These are phyloP conservation scores for Suhomyces terraborum DNA, from an alignment of 1,139 yeast genomes.

Conservation along the genomic window DNA sequence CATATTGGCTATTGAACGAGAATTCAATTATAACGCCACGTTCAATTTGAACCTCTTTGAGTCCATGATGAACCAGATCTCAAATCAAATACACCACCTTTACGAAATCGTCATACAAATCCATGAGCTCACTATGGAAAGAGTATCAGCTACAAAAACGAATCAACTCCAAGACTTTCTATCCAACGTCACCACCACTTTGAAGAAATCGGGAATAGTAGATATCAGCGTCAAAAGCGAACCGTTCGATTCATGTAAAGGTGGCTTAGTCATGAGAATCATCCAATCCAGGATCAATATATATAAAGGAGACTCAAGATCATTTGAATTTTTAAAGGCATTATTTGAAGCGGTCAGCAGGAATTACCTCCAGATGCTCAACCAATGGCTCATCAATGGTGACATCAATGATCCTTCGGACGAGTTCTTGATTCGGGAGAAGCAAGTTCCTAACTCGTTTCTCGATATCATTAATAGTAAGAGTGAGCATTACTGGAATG, in stretches of 20 bases:
- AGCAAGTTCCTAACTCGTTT: slow-evolving; percentile 32
- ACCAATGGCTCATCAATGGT: slow-evolving; percentile 79
- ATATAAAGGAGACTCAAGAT: slow-evolving; percentile 66
- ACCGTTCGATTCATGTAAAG: slow-evolving; percentile 61
- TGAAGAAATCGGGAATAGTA: slow-evolving; percentile 42
- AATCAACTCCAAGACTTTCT: slow-evolving; percentile 18
- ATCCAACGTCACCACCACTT: slow-evolving; percentile 31
- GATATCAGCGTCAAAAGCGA: slow-evolving; percentile 55
- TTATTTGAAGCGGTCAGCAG: slow-evolving; percentile 62
- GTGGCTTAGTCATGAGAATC: slow-evolving; percentile 64
- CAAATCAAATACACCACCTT: slow-evolving; percentile 49
- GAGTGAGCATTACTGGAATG: slow-evolving; percentile 85
- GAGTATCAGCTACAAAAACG: slow-evolving; percentile 14
- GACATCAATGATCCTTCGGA: slow-evolving; percentile 73
- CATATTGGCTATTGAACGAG: slow-evolving; percentile 55
- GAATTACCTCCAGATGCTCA: slow-evolving; percentile 69
- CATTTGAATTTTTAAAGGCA: slow-evolving; percentile 51
- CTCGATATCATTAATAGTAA: slow-evolving; percentile 47
- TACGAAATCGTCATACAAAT: slow-evolving; percentile 55
- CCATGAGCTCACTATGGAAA: slow-evolving; percentile 38
- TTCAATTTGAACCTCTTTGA: slow-evolving; percentile 41
- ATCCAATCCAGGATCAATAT: slow-evolving; percentile 59
- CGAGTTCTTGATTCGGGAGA: slow-evolving; percentile 73
- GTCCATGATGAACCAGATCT: slow-evolving; percentile 31
- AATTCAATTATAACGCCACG: slow-evolving; percentile 45